phyloP scores from a whole-genome alignment of 495 filamentous ascomycete species.

The Lasiosphaeriaceae sp. region DNA sequence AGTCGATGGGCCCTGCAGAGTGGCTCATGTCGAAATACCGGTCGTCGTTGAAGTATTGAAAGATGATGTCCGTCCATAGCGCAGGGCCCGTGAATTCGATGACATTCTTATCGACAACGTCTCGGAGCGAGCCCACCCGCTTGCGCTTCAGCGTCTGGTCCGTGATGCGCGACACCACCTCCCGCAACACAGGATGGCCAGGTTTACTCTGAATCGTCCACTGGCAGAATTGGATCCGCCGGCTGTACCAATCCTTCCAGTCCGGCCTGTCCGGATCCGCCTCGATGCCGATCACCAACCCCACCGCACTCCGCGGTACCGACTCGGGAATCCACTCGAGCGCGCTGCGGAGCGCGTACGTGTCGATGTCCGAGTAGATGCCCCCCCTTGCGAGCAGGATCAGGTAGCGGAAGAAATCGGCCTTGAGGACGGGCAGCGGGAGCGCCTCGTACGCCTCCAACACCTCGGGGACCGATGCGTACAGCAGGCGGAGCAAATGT shows the following conservation, averaged over 20 bases:
- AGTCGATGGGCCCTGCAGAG: conserved; percentile 72
- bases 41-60: conserved; percentile 88
- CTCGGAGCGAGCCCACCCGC: conserved; percentile 59
- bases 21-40: conserved; percentile 79
- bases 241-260: conserved; percentile 94
- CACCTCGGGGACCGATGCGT: conserved; percentile 82
- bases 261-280: conserved; percentile 90
- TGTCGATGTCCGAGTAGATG: conserved; percentile 97
- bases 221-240: conserved; percentile 95
- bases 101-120: conserved; percentile 70
- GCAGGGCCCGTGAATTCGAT: conserved; percentile 95
- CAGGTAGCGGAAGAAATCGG: conserved; percentile 96
- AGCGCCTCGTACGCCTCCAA: conserved; percentile 86
- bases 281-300: conserved; percentile 90
- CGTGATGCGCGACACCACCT: conserved; percentile 83
- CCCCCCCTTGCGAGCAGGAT: conserved; percentile 91
- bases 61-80: conserved; percentile 90
- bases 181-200: conserved; percentile 85
- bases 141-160: conserved; percentile 75
- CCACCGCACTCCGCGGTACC: conserved; percentile 71
- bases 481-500: conserved; percentile 79
- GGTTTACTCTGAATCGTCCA: conserved; percentile 98
- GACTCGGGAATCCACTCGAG: conserved; percentile 80
- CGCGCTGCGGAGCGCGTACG: conserved; percentile 74
- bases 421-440: conserved; percentile 85